Evolutionary conservation across 352 stramenopile species (phyloP).

Genomic region (Globisporangium irregulare): DNA sequence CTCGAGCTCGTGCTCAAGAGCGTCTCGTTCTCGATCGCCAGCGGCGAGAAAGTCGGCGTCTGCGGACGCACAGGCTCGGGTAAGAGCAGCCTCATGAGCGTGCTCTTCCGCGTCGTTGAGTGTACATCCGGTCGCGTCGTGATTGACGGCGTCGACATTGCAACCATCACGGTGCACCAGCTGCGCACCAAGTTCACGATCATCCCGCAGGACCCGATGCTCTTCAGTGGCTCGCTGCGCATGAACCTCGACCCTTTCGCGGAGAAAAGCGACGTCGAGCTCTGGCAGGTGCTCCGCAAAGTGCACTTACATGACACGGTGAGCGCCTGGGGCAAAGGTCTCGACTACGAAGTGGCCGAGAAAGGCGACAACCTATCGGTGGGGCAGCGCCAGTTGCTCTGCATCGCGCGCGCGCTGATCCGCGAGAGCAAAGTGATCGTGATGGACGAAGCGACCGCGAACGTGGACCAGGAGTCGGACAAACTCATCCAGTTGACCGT

Average conservation of each 20-base stretch:
- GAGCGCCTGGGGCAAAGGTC: conserved; percentile 19
- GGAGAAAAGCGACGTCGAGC: conserved; percentile 49
- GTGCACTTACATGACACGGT: conserved; percentile 26
- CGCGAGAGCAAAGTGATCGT: conserved; percentile 82
- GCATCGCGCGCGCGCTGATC: conserved; percentile 91
- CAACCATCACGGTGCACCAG: conserved; percentile 24
- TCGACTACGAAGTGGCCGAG: conserved; percentile 86
- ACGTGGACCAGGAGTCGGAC: conserved; percentile 82
- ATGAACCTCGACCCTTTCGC: conserved; percentile 89
- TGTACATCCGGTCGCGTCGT: conserved; percentile 44
- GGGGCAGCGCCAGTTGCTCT: conserved; percentile 92
- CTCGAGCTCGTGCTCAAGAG: conserved; percentile 31
- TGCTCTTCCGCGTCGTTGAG: conserved; percentile 40
- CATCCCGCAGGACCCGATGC: conserved; percentile 87
- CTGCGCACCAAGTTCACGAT: conserved; percentile 38
- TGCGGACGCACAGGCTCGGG: conserved; percentile 35
- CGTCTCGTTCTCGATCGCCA: conserved; percentile 21
- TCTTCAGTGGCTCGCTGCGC: conserved; percentile 87
- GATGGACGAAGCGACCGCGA: conserved; percentile 95
- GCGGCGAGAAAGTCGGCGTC: conserved; percentile 32
- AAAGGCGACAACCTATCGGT: conserved; percentile 92
- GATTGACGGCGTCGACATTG: conserved; percentile 88
- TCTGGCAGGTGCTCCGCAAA: conserved; percentile 30
- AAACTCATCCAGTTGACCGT: conserved; percentile 73
- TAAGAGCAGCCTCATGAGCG: conserved; percentile 35